Percentiles rank a stretch among this genome's conserved stretches.
phyloP scores from a whole-genome alignment of 2,329 filamentous ascomycete genomes.

The Peltaster fructicola region DNA sequence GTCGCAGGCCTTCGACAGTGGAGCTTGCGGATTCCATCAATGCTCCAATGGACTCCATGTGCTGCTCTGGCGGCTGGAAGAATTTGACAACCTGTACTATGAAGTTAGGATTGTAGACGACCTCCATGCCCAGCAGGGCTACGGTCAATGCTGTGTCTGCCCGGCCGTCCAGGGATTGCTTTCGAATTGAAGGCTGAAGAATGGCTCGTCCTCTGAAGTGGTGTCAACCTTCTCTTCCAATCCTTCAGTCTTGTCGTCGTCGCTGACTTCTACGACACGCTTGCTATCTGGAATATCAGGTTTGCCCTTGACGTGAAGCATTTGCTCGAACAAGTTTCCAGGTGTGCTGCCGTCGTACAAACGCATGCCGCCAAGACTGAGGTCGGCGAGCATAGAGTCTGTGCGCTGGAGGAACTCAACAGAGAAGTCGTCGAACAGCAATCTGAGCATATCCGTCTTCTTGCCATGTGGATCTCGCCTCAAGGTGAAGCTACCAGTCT shows the following conservation, averaged over 20 bases:
- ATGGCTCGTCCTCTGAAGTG: constrained; percentile 46
- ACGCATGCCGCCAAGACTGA: constrained; percentile 81
- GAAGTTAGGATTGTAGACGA: constrained; percentile 94
- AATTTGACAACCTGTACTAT: constrained; percentile 83
- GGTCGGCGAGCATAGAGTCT: constrained; percentile 73
- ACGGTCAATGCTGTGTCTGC: constrained; percentile 81
- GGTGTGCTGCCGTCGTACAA: constrained; percentile 92
- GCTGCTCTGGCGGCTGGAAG: constrained; percentile 86
- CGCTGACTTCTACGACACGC: constrained; percentile 30
- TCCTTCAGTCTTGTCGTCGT: constrained; percentile 26
- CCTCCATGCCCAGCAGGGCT: constrained; percentile 86
- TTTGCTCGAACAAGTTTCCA: constrained; percentile 81
- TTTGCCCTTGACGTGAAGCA: constrained; percentile 86
- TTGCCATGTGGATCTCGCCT: constrained; percentile 69
- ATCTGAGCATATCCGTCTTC: constrained; percentile 62
- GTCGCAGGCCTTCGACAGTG: constrained; percentile 82
- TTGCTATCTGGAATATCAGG: constrained; percentile 37
- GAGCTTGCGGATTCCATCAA: constrained; percentile 91
- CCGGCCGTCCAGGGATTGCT: constrained; percentile 83
- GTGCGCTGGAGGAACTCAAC: constrained; percentile 78
- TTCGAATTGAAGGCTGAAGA: constrained; percentile 86
- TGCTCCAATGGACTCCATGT: constrained; percentile 96
- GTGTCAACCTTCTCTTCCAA: constrained; percentile 25
- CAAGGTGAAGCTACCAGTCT: constrained; percentile 88
- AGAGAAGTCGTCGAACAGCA: constrained; percentile 89